Percentiles rank a stretch among this genome's conserved stretches.
phyloP scores from a whole-genome alignment of 805 yeast genomes.

The Alloascoidea hylecoeti region DNA sequence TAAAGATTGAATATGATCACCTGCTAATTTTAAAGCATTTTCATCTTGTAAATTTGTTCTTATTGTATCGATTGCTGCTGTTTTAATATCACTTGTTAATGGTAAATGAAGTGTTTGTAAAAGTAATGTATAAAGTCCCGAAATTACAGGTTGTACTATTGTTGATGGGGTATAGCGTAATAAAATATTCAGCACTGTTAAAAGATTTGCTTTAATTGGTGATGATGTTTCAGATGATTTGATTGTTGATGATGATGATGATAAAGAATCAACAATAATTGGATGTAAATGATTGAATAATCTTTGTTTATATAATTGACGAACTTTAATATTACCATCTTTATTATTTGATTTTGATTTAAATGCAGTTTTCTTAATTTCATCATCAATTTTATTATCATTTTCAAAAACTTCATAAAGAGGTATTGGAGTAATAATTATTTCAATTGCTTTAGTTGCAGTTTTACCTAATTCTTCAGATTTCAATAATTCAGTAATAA shows the following conservation, averaged over 20 bases:
- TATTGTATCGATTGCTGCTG: slow-evolving; percentile 48
- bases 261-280: slow-evolving; percentile 34
- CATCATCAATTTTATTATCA: slow-evolving; percentile 48
- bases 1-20: slow-evolving; percentile 43
- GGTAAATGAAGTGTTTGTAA: slow-evolving; percentile 43
- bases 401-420: too few relatives aligned
- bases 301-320: slow-evolving; percentile 68
- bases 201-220: slow-evolving; percentile 30
- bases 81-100: slow-evolving; percentile 32
- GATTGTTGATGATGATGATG: too few relatives aligned
- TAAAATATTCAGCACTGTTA: slow-evolving; percentile 55
- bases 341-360: too few relatives aligned
- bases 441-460: slow-evolving; percentile 43
- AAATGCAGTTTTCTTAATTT: too few relatives aligned
- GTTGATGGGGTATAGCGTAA: slow-evolving; percentile 49
- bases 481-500: slow-evolving; percentile 21
- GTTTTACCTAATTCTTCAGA: slow-evolving; percentile 19
- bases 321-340: slow-evolving; percentile 40
- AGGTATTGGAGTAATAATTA: slow-evolving; percentile 52
- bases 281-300: slow-evolving; percentile 52
- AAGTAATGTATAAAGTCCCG: slow-evolving; percentile 54
- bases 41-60: slow-evolving; percentile 32
- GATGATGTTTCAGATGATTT: slow-evolving; percentile 11
- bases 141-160: slow-evolving; percentile 51
- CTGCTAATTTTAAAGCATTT: too few relatives aligned